Percentiles rank a stretch among this genome's conserved stretches.
Evolutionary conservation across 192 early-diverging fungal species (phyloP).

Genomic region (Coemansia sp.): DNA sequence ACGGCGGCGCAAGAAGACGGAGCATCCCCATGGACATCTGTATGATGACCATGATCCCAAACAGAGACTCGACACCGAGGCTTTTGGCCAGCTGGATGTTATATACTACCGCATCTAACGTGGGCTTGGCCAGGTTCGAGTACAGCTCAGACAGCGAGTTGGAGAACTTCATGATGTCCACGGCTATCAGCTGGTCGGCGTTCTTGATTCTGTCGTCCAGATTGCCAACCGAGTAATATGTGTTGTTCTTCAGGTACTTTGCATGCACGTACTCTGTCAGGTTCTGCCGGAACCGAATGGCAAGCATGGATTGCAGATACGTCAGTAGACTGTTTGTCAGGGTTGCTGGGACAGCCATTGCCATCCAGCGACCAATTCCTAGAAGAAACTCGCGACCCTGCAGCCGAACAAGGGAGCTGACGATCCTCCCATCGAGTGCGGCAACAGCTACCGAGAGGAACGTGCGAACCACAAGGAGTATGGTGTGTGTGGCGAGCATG

Average conservation of each 20-base stretch:
- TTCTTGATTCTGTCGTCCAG: conserved; percentile 91
- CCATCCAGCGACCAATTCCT: conserved; percentile 90
- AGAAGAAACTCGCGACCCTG: conserved; percentile 73
- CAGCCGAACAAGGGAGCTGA: conserved; percentile 68
- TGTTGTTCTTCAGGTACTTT: conserved; percentile 85
- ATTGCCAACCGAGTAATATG: conserved; percentile 92
- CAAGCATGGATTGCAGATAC: conserved; percentile 74
- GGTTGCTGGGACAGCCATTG: conserved; percentile 90
- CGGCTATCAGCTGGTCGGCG: conserved; percentile 85
- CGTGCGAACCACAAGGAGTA: conserved; percentile 85
- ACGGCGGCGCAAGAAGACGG: conserved; percentile 87
- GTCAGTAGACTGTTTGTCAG: conserved; percentile 92
- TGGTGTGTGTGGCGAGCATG: conserved; percentile 81
- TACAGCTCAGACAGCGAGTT: conserved; percentile 84
- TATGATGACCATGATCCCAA: conserved; percentile 78
- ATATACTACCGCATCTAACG: conserved; percentile 91
- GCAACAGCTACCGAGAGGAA: conserved; percentile 91
- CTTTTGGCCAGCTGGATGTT: conserved; percentile 82
- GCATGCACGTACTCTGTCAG: conserved; percentile 88
- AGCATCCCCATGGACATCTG: conserved; percentile 77
- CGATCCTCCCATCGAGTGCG: conserved; percentile 63
- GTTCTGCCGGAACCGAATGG: conserved; percentile 78
- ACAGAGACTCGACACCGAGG: conserved; percentile 83
- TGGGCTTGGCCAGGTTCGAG: conserved; percentile 93
- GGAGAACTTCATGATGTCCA: conserved; percentile 91